Conservation (phyloP, 371 early-diverging fungal genomes). For the Rhizopus delemar region DNA sequence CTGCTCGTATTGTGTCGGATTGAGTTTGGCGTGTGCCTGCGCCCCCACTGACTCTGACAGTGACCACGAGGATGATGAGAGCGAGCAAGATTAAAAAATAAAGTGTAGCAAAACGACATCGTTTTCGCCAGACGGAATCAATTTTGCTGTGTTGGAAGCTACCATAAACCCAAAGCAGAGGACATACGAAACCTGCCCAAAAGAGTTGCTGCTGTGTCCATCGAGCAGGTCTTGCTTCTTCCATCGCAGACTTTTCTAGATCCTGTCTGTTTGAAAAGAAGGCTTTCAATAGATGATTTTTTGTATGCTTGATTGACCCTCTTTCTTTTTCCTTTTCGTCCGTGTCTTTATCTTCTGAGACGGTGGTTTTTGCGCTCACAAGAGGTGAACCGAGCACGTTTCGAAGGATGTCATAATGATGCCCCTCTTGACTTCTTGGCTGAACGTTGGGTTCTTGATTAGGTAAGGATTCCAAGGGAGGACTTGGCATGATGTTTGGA, state of each 20-base stretch:
- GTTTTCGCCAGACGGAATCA: slow-evolving; percentile 18
- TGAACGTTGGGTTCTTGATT: background rate
- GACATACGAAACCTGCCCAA: slow-evolving; percentile 23
- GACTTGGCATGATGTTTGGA: slow-evolving; percentile 16
- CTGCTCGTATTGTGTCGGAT: slow-evolving; percentile 17
- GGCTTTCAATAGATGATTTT: background rate
- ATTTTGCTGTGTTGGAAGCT: slow-evolving; percentile 1
- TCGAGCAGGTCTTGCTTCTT: background rate
- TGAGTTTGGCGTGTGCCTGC: slow-evolving; percentile 21
- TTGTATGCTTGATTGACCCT: background rate
- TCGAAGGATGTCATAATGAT: slow-evolving; percentile 17
- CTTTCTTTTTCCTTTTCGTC: background rate
- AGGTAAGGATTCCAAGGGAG: slow-evolving; percentile 9
- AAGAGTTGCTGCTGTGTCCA: slow-evolving; percentile 19
- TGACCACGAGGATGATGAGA: slow-evolving; percentile 8
- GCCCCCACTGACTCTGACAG: slow-evolving; percentile 11
- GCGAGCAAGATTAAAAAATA: slow-evolving; percentile 13
- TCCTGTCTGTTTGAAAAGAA: background rate
- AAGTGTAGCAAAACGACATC: slow-evolving; percentile 20
- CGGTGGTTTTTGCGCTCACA: too few relatives aligned
- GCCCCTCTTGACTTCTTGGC: background rate
- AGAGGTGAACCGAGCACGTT: slow-evolving; percentile 15
- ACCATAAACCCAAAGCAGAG: slow-evolving; percentile 22
- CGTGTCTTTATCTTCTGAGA: background rate
- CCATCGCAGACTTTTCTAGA: background rate